phyloP scores from a whole-genome alignment of 768 basidiomycete species.

The Xerocomellus chrysenteron region DNA sequence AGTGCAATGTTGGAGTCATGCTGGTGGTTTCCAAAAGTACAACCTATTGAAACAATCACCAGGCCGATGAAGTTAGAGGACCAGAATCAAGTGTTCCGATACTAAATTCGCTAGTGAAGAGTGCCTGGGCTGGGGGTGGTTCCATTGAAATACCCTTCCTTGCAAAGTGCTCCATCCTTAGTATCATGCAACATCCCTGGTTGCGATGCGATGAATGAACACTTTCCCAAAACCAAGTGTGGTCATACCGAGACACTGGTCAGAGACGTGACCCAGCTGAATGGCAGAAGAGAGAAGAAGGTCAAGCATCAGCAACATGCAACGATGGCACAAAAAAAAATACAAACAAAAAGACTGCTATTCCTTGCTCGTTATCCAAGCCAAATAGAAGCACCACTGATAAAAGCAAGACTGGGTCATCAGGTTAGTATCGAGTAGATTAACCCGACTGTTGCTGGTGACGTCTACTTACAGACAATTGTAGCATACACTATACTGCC shows the following conservation, averaged over 20 bases:
- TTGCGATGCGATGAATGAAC: neutral
- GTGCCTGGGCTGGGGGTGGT: neutral
- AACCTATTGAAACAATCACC: neutral
- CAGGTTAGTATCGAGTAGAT: neutral
- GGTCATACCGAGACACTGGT: constrained; percentile 14
- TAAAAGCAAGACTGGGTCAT: neutral
- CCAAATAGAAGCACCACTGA: constrained; percentile 1
- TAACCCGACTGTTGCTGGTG: neutral
- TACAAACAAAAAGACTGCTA: constrained; percentile 9
- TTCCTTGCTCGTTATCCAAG: neutral
- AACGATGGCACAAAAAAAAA: neutral
- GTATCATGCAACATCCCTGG: constrained; percentile 24
- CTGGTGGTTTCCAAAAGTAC: neutral
- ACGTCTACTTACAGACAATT: constrained; percentile 6
- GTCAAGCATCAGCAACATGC: neutral
- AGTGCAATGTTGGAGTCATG: neutral
- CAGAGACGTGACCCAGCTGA: constrained; percentile 15
- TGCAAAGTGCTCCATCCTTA: constrained; percentile 19
- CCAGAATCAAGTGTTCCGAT: neutral
- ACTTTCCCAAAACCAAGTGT: neutral
- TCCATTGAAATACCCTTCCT: neutral
- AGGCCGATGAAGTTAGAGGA: neutral
- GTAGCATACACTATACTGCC: constrained; percentile 10
- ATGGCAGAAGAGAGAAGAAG: neutral
- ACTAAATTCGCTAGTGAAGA: constrained; percentile 11